These are phyloP conservation scores for Phytophthora constricta DNA, from an alignment of 352 stramenopile genomes.

Conservation along the genomic window DNA sequence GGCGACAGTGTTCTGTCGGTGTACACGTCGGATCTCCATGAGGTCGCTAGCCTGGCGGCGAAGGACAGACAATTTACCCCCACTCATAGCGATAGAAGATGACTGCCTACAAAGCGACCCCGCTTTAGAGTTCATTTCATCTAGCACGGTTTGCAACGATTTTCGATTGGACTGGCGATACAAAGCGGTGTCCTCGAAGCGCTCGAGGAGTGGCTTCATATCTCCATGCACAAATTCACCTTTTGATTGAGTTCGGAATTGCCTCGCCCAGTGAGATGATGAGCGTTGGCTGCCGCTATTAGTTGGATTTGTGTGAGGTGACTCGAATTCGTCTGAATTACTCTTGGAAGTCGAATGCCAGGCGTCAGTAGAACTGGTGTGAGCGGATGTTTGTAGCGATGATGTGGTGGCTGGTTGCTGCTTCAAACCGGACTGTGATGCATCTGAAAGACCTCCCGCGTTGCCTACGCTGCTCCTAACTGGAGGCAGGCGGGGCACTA, in stretches of 20 bases:
- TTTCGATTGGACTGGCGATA: slow-evolving; percentile 47
- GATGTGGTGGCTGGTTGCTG: no score
- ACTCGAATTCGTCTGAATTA: slow-evolving; percentile 1
- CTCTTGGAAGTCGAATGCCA: no score
- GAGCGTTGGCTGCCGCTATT: slow-evolving; percentile 2
- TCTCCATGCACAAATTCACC: slow-evolving; percentile 39
- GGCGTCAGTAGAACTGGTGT: no score
- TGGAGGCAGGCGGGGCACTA: no score
- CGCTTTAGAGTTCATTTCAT: slow-evolving; percentile 33
- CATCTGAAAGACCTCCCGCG: no score
- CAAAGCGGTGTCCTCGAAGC: slow-evolving; percentile 42
- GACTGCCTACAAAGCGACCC: not conserved
- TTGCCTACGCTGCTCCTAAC: no score
- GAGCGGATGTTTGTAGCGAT: no score
- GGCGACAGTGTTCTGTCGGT: slow-evolving; percentile 14
- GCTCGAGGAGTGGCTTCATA: slow-evolving; percentile 36
- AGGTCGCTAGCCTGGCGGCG: slow-evolving; percentile 30
- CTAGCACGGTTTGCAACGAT: slow-evolving; percentile 33
- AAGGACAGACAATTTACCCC: slow-evolving; percentile 6
- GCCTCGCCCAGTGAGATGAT: slow-evolving; percentile 23
- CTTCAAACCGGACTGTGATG: no score
- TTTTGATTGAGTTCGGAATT: slow-evolving; percentile 44
- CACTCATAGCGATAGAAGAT: not conserved
- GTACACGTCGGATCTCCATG: slow-evolving; percentile 5
- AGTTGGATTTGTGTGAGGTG: slow-evolving; percentile 1